Evolutionary conservation across 805 yeast genomes (phyloP).

Genomic region (Millerozyma acaciae): DNA sequence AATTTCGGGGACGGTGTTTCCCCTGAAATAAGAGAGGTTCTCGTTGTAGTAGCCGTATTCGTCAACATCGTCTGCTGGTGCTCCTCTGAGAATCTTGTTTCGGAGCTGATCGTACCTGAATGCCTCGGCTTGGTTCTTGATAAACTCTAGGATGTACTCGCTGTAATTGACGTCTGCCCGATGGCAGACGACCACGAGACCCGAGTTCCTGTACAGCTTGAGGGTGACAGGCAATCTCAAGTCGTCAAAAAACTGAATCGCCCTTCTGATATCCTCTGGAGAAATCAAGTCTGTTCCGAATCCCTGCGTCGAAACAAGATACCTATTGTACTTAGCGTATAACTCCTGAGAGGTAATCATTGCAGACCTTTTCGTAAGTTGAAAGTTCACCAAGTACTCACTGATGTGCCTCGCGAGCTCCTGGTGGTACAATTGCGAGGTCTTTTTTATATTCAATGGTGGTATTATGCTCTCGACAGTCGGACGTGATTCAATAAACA

Average conservation of each 20-base stretch:
- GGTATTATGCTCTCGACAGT: constrained; percentile 16
- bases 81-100: constrained; percentile 15
- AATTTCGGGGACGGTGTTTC: constrained; percentile 39
- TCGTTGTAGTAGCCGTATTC: constrained; percentile 14
- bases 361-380: constrained; percentile 27
- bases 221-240: constrained; percentile 56
- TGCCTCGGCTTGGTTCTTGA: constrained; percentile 20
- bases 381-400: constrained; percentile 51
- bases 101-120: constrained; percentile 23
- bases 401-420: constrained; percentile 79
- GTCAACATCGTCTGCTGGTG: constrained; percentile 7
- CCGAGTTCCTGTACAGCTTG: constrained; percentile 29
- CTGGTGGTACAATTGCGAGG: constrained; percentile 42
- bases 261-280: constrained; percentile 61
- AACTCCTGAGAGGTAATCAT: constrained; percentile 40
- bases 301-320: constrained; percentile 32
- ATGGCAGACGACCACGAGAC: constrained; percentile 30
- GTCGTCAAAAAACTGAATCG: constrained; percentile 53
- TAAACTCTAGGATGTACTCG: constrained; percentile 21
- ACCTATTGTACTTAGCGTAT: constrained; percentile 41
- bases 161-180: constrained; percentile 24
- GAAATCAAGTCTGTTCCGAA: constrained; percentile 62
- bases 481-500: constrained; percentile 12
- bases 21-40: constrained; percentile 23
- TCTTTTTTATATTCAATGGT: constrained; percentile 33